Conservation (phyloP, 2,329 filamentous ascomycete genomes). For the Emmonsia crescens region DNA sequence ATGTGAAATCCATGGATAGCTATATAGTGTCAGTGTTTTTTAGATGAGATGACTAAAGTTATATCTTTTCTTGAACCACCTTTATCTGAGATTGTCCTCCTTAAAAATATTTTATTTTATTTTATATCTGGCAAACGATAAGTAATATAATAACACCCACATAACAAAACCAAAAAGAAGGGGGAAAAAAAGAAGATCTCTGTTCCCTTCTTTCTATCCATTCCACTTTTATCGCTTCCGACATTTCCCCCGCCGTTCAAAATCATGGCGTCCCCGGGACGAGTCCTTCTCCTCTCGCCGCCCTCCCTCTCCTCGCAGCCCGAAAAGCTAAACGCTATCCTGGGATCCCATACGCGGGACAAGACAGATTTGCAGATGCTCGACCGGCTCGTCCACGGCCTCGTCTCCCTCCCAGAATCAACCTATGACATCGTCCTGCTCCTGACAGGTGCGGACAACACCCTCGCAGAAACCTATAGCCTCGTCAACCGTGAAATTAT, state of each 20-base stretch:
- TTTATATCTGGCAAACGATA: no score
- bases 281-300: slow-evolving; percentile 77
- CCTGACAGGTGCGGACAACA: slow-evolving; percentile 64
- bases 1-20: no score
- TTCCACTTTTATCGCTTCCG: background rate
- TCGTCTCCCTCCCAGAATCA: slow-evolving; percentile 62
- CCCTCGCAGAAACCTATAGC: slow-evolving; percentile 33
- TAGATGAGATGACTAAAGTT: no score
- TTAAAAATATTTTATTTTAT: no score
- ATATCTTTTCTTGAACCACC: no score
- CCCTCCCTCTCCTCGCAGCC: slow-evolving; percentile 82
- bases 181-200: background rate
- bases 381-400: slow-evolving; percentile 73
- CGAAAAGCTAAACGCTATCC: slow-evolving; percentile 59
- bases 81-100: no score
- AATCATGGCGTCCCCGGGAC: slow-evolving; percentile 27
- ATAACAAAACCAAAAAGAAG: background rate
- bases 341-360: slow-evolving; percentile 61
- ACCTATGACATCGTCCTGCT: slow-evolving; percentile 81
- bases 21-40: no score
- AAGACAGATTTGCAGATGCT: slow-evolving; percentile 94
- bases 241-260: slow-evolving; percentile 22
- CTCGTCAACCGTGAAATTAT: slow-evolving; percentile 61
- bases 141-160: background rate
- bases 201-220: background rate